Conservation (phyloP, 2,329 filamentous ascomycete species). For the Plenodomus tracheiphilus region DNA sequence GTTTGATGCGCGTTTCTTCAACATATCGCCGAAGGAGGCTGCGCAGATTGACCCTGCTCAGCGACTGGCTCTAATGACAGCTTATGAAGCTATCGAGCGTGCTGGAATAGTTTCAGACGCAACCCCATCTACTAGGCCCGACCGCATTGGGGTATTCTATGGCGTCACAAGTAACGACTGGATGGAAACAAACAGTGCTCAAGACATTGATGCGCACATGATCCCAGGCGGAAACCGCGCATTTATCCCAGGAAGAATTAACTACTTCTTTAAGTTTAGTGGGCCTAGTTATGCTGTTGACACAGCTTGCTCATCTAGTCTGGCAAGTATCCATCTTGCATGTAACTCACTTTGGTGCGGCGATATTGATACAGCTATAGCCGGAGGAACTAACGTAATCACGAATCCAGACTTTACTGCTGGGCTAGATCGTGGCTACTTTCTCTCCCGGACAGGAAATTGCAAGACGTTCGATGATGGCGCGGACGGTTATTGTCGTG, state of each 20-base stretch:
- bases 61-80: slow-evolving; percentile 17
- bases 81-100: slow-evolving; percentile 28
- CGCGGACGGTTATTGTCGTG: slow-evolving; percentile 44
- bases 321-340: slow-evolving; percentile 26
- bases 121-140: slow-evolving; percentile 27
- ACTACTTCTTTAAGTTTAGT: slow-evolving; percentile 37
- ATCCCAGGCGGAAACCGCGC: slow-evolving; percentile 56
- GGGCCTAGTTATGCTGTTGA: slow-evolving; percentile 46
- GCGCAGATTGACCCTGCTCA: slow-evolving; percentile 25
- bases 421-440: slow-evolving; percentile 23
- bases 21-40: slow-evolving; percentile 29
- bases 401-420: slow-evolving; percentile 23
- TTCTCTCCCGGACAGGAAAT: slow-evolving; percentile 29
- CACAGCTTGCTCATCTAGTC: slow-evolving; percentile 37
- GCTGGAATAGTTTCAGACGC: slow-evolving; percentile 26
- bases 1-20: slow-evolving; percentile 28
- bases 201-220: slow-evolving; percentile 55
- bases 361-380: slow-evolving; percentile 22
- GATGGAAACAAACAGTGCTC: slow-evolving; percentile 17
- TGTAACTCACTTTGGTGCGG: slow-evolving; percentile 22
- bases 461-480: slow-evolving; percentile 39
- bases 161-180: slow-evolving; percentile 40
- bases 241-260: slow-evolving; percentile 56
- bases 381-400: slow-evolving; percentile 30
- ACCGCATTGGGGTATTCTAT: slow-evolving; percentile 40